These are phyloP conservation scores for Epichloe uncinata DNA, from an alignment of 2,329 filamentous ascomycete species.

Conservation along the genomic window DNA sequence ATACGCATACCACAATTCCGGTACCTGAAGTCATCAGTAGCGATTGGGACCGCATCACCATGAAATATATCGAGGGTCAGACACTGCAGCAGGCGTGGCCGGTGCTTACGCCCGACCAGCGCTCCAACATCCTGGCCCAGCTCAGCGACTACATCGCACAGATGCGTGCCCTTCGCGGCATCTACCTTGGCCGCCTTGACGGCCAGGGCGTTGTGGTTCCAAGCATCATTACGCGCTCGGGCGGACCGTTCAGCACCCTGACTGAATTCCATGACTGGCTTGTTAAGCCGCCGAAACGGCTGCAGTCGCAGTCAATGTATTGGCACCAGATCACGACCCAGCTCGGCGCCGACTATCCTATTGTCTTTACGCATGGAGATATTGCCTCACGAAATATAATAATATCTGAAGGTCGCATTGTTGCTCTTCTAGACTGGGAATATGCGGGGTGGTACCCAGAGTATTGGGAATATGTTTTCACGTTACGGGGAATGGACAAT, in stretches of 20 bases:
- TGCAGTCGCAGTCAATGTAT: slow-evolving; percentile 7
- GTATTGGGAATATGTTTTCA: slow-evolving; percentile 6
- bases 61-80: slow-evolving; percentile 15
- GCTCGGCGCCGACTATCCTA: slow-evolving; percentile 8
- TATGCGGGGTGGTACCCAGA: slow-evolving; percentile 6
- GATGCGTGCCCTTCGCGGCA: slow-evolving; percentile 5
- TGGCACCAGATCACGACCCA: slow-evolving; percentile 14
- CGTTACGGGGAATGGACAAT: slow-evolving; percentile 7
- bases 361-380: slow-evolving; percentile 9
- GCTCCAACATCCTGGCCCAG: neutral
- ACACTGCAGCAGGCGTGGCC: slow-evolving; percentile 8
- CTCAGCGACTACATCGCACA: neutral
- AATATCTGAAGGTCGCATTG: slow-evolving; percentile 5
- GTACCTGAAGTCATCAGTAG: slow-evolving; percentile 14
- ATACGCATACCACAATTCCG: slow-evolving; percentile 13
- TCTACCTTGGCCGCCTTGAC: slow-evolving; percentile 11
- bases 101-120: neutral
- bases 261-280: slow-evolving; percentile 13
- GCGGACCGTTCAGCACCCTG: slow-evolving; percentile 10
- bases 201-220: slow-evolving; percentile 12
- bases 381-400: slow-evolving; percentile 9
- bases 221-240: slow-evolving; percentile 11
- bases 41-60: slow-evolving; percentile 15
- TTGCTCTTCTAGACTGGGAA: slow-evolving; percentile 8
- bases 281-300: slow-evolving; percentile 9